Base-by-base conservation (phyloP, 208 protist genomes). In the Acanthamoeba castellanii region DNA sequence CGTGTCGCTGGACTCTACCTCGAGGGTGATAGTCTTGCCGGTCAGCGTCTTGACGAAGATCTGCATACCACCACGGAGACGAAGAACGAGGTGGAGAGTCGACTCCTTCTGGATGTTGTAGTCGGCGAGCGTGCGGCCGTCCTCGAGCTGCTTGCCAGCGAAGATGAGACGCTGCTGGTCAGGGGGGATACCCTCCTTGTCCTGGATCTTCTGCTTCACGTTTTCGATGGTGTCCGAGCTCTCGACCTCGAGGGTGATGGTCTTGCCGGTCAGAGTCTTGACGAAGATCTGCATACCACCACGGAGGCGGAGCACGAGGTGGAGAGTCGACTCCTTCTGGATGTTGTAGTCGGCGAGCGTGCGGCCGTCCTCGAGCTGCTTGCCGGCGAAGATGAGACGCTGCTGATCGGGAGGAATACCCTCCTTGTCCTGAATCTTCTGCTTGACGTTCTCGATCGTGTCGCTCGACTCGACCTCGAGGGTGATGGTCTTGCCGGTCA, bases 281-380 rank as follows among this genome's bases (percentile, higher is more conserved):
- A 87, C 78, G 45, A 95, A 96, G 37, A 96, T 96, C 95, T 99
- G 98, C 68, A 76, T 76, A 18, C 98, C 98, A 95, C 98, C 98
- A 81, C 98, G 96, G 32, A 99, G 97, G 50, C 98, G 97, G 50
- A 99, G 98, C n/a, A 99, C 98, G 14, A 99, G 95, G 52, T 91
- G 84, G 76, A 99, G 96, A 9, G 90, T 94, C 7, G 90, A 81
- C 74, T 81, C 47, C 27, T 97, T 97, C 90, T 97, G 97, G 96
- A 98, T 98, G 90, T 98, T 98, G 96, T 98, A 98, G 95, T 98
- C 97, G 30, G 96, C 92, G 7, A 99, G 96, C 25, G 98, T 99
- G 95, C 98, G 97, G 59, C 98, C 98, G 87, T 99, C 98, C 95
- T 99, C 98, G 59, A 99, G 97, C 96, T 99, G 98, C 96, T 99